Conservation (phyloP, 192 early-diverging fungal species). For the Linderina pennispora region DNA sequence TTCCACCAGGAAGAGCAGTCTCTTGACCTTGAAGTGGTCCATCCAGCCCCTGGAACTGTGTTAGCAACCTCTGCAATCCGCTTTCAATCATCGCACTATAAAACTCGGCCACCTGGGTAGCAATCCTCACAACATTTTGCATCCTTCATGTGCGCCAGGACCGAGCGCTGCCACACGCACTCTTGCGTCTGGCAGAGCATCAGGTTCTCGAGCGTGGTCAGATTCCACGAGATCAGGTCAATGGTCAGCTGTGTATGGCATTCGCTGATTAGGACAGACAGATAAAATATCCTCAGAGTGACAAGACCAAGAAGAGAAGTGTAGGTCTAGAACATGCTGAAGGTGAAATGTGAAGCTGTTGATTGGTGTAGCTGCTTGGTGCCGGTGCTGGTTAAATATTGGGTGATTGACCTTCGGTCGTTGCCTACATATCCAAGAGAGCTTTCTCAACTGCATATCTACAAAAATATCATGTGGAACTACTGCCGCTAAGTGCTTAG, state of each 20-base stretch:
- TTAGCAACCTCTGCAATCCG: slow-evolving; percentile 51
- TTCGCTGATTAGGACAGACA: too few species aligned
- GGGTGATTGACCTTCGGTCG: too few species aligned
- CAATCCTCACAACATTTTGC: slow-evolving; percentile 68
- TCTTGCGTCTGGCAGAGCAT: slow-evolving; percentile 95
- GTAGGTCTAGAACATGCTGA: too few species aligned
- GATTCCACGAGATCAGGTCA: slow-evolving; percentile 61
- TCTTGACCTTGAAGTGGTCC: slow-evolving; percentile 67
- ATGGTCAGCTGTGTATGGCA: slow-evolving; percentile 58
- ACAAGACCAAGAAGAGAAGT: too few species aligned
- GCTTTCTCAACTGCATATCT: too few species aligned
- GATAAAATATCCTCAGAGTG: too few species aligned
- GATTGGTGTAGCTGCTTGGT: too few species aligned
- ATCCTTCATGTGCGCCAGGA: slow-evolving; percentile 75
- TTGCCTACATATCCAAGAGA: too few species aligned
- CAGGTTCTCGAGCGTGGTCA: slow-evolving; percentile 61
- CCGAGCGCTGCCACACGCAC: slow-evolving; percentile 85
- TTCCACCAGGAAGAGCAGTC: slow-evolving; percentile 65
- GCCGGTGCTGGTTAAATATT: too few species aligned
- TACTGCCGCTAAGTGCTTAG: too few species aligned
- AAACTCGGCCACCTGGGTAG: slow-evolving; percentile 63
- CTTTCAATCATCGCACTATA: slow-evolving; percentile 64
- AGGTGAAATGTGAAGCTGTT: too few species aligned
- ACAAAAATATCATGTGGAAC: too few species aligned
- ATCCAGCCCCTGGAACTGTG: slow-evolving; percentile 58